Percentiles rank a stretch among this genome's conserved stretches.
These are phyloP conservation scores for Arthroderma uncinatum DNA, from an alignment of 2,329 filamentous ascomycete genomes.

Conservation along the genomic window DNA sequence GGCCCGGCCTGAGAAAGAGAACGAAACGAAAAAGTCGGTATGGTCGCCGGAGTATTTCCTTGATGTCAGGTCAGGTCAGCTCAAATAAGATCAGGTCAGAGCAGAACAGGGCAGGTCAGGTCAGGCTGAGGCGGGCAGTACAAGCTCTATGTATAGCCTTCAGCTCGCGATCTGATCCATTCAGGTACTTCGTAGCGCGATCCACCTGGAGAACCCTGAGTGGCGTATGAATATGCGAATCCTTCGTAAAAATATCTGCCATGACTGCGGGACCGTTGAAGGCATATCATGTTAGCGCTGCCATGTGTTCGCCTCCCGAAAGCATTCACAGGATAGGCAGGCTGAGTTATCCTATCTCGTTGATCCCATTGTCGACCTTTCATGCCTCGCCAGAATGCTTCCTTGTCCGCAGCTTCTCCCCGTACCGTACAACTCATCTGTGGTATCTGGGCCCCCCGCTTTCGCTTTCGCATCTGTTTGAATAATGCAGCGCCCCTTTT, in stretches of 20 bases:
- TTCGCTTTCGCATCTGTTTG: background rate
- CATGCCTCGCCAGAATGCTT: background rate
- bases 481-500: background rate
- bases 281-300: background rate
- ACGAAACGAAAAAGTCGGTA: background rate
- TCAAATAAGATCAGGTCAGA: too few species aligned
- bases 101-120: too few species aligned
- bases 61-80: too few species aligned
- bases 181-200: background rate
- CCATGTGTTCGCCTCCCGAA: constrained; percentile 4
- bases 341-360: background rate
- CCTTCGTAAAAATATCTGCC: background rate
- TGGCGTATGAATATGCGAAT: constrained; percentile 1
- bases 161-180: background rate
- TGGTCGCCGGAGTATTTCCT: background rate
- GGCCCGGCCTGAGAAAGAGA: background rate
- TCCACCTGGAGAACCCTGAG: background rate
- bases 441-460: background rate
- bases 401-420: background rate
- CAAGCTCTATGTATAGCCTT: constrained; percentile 1
- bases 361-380: background rate
- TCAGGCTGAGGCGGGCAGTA: background rate
- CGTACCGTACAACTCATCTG: background rate
- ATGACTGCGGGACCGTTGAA: background rate
- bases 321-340: background rate